phyloP scores from a whole-genome alignment of 2,329 filamentous ascomycete species.

The Paracoccidioides lutzii region DNA sequence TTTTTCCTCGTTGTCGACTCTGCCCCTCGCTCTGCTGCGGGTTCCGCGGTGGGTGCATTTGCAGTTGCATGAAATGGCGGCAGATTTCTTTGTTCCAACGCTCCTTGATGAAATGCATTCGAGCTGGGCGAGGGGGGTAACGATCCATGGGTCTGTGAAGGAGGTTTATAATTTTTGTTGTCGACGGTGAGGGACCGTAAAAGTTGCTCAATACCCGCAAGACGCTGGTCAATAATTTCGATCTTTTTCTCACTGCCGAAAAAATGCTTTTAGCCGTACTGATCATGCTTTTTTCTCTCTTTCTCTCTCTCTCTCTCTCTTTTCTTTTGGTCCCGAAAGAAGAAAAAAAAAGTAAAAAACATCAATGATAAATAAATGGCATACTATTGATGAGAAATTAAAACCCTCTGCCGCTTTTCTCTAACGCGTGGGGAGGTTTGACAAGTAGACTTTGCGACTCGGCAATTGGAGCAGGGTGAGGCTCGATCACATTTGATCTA shows the following conservation, averaged over 20 bases:
- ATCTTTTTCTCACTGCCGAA: slow-evolving; percentile 39
- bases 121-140: not conserved
- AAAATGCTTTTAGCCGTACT: not conserved
- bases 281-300: no score
- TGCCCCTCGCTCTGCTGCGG: slow-evolving; percentile 9
- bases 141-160: not conserved
- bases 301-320: no score
- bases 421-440: slow-evolving; percentile 10
- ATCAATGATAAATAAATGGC: not conserved
- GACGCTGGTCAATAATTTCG: slow-evolving; percentile 38
- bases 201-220: slow-evolving; percentile 36
- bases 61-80: slow-evolving; percentile 1
- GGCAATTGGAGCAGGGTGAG: slow-evolving; percentile 12
- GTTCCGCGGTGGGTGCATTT: no score
- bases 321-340: not conserved
- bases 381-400: slow-evolving; percentile 15
- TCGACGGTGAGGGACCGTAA: slow-evolving; percentile 25
- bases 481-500: slow-evolving; percentile 13
- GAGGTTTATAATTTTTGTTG: slow-evolving; percentile 7
- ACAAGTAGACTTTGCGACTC: slow-evolving; percentile 7
- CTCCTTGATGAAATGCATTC: not conserved
- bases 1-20: slow-evolving; percentile 17
- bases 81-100: not conserved
- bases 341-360: not conserved
- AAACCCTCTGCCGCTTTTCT: slow-evolving; percentile 12